Evolutionary conservation across 2,329 filamentous ascomycete species (phyloP), one percentile per base, ranked within the genome.

Genomic region (Lecanicillium sp.): DNA sequence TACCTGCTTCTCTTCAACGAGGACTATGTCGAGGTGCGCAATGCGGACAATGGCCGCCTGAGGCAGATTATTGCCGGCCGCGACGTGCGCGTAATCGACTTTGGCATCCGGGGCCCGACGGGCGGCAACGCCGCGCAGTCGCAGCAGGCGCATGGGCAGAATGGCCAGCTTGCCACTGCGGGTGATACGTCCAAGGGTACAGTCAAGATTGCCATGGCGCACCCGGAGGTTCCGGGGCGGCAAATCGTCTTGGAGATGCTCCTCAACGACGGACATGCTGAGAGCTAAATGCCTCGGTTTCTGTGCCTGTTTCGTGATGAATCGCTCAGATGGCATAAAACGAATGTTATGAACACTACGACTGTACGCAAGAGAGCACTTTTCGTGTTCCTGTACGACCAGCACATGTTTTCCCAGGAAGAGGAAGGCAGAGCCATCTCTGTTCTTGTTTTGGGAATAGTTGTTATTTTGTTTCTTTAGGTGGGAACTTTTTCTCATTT

Each of bases 1-100:
- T 97, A 95, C 58, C 75, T 98, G 4, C 70, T 98, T 7, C 77
- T 98, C 4, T 95, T 97, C 65, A 92, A 96, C 58, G 83, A 86
- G 17, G 90, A 97, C 60, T 98, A 97, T 50, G 87, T 98, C 34
- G 92, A 98, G 65, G 87, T 98, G 38, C 79, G 92, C 39, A 97
- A 98, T 53, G 92, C 92, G 14, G 87, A 96, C 66, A 97, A 97
- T 54, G 92, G 92, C 1, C 77, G 94, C 15, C 61, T 98, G 46
- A 77, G 92, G 51, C 92, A 98, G 65, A 92, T 98, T 42, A 94
- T 98, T 49, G 83, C 88, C 0, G 92, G 92, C 0, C 74, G 86
- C 45, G 89, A 96, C 54, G 87, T 98, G 35, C 81, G 84, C 46
- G 87, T 89, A 50, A 71, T 98, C 9, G 94, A 98, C 58, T 88